A percentile compares a stretch with the other conserved stretches of the same genome.
These are phyloP conservation scores for Dovyalis caffra DNA, from an alignment of 345 rosid genomes.

Conservation along the genomic window DNA sequence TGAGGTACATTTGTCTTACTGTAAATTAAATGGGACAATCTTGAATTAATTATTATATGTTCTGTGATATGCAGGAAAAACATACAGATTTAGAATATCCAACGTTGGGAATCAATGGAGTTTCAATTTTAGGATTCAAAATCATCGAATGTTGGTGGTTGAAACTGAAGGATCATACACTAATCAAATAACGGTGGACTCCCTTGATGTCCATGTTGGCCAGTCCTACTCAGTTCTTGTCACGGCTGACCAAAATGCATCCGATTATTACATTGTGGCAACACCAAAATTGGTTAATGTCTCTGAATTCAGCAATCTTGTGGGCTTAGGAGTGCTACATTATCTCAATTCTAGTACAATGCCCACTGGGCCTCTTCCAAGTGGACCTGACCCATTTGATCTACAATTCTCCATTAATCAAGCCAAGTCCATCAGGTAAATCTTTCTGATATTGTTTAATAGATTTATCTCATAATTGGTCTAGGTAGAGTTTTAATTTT, in stretches of 20 bases:
- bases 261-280: constrained; percentile 38
- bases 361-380: constrained; percentile 27
- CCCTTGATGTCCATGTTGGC: constrained; percentile 37
- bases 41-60: too few relatives aligned
- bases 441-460: too few relatives aligned
- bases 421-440: constrained; percentile 40
- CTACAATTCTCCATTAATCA: constrained; percentile 32
- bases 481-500: too few relatives aligned
- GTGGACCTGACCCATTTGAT: constrained; percentile 41
- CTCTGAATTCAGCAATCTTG: neutral
- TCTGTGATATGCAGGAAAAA: constrained; percentile 46
- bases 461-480: too few relatives aligned
- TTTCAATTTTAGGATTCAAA: constrained; percentile 48
- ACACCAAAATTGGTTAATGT: constrained; percentile 36
- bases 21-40: neutral
- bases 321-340: constrained; percentile 32
- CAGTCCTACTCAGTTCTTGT: constrained; percentile 37
- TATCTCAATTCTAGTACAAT: constrained; percentile 28
- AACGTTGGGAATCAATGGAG: constrained; percentile 56
- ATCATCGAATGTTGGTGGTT: constrained; percentile 28
- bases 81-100: constrained; percentile 52
- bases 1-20: neutral
- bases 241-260: too few relatives aligned
- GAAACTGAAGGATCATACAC: constrained; percentile 45
- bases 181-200: constrained; percentile 28